Conservation (phyloP, 331 rosid genomes). For the Dryas integrifolia region DNA sequence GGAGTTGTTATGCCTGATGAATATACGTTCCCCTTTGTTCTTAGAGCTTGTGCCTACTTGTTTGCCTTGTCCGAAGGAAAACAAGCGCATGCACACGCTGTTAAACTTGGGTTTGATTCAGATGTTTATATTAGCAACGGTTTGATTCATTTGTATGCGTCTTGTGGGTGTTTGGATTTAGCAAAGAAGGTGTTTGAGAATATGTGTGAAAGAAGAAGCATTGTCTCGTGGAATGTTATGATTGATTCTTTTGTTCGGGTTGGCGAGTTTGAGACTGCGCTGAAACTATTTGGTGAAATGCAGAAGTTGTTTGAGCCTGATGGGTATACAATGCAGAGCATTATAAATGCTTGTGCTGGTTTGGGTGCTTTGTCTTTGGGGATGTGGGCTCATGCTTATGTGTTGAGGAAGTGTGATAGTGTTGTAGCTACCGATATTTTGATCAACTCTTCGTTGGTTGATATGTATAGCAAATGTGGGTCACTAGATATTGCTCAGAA, state of each 20-base stretch:
- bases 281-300: conserved; percentile 58
- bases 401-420: conserved; percentile 39
- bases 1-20: conserved; percentile 46
- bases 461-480: conserved; percentile 84
- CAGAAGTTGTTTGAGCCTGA: conserved; percentile 57
- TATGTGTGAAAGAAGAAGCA: conserved; percentile 53
- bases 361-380: conserved; percentile 67
- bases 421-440: conserved; percentile 39
- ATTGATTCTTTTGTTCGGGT: conserved; percentile 56
- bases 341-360: conserved; percentile 70
- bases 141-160: conserved; percentile 68
- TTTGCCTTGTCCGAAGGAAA: conserved; percentile 62
- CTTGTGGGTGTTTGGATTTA: conserved; percentile 55
- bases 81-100: conserved; percentile 59
- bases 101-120: conserved; percentile 60
- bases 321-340: conserved; percentile 74
- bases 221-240: conserved; percentile 75
- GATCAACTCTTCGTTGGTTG: conserved; percentile 61
- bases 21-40: conserved; percentile 72
- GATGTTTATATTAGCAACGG: conserved; percentile 63
- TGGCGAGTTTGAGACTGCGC: conserved; percentile 50
- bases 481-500: conserved; percentile 54
- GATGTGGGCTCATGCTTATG: conserved; percentile 76
- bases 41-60: conserved; percentile 65
- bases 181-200: conserved; percentile 53